Evolutionary conservation across 2,329 filamentous ascomycete genomes (phyloP), one percentile per base, ranked within the genome.

Genomic region (Hypoxylon sp.): DNA sequence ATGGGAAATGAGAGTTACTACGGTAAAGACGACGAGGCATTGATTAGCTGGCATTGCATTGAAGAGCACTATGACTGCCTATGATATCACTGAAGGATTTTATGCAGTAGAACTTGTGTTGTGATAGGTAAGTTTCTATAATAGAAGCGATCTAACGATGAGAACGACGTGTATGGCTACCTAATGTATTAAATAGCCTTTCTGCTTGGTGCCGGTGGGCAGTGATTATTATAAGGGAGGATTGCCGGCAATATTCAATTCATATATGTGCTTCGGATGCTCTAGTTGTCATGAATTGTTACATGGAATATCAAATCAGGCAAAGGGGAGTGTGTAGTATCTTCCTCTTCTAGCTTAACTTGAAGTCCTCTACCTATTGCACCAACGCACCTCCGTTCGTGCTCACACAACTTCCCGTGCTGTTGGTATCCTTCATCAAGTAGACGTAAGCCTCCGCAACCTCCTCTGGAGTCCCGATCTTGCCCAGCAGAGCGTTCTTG

Each of bases 381-480:
- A 70, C 22, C 13, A 68, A 29, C 5, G n/a, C 46, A 0, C 70
- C 70, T 1, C 70, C 67, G 17, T 63, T 63, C 0, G 63, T 74
- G 31, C 58, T 70, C 17, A 80, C 71, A 13, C 78, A 65, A 1
- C 74, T 71, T 0, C 80, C 81, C 0, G 81, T 83, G 4, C 75
- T 75, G 70, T 80, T 80, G 0, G 72, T 75, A 66, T 83, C 80
- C 72, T 80, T 83, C 80, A 83, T 83, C 44, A 81, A 72, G 63
- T 81, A 83, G 11, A 84, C 47, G 62, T 83, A 84, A 10, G 79
- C 78, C 70, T 84, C 83, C 0, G 81, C 82, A 29, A 83, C 74
- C 44, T 84, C 81, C 35, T 82, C 80, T 0, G 81, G 77, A 26
- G 72, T 73, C 1, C 77, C 80, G 2, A 61, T 60, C 70, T 56